Base-by-base conservation (phyloP, 805 yeast species). In the Tetrapisispora fleetii region DNA sequence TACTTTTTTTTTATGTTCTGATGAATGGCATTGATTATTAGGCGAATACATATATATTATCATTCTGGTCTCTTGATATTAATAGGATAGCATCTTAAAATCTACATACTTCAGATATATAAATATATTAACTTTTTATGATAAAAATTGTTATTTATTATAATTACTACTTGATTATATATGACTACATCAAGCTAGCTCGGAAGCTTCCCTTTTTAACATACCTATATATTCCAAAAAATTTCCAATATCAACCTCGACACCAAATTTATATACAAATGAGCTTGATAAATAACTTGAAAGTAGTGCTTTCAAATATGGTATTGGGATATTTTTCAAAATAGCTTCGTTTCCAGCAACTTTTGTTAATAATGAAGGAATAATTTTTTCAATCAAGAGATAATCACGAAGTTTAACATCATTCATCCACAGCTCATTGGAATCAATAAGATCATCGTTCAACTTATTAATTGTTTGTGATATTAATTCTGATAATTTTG, bases 291-390 rank as follows among this genome's bases (percentile, higher is more conserved):
- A 73, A 61, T 80, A 83, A 35, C 93, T 83, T 41, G 95, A 95
- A 62, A 91, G 85, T 57, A 91, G 78, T 3, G 96, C 95, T 62
- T 80, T 82, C 64, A 91, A 73, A 65, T 91, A 93, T 46, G 95
- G 77, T 50, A 77, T 85, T 18, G 99, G 99, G 37, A 91, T 93
- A 59, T 93, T 79, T 41, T 70, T 59, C 57, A 91, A 71, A 38
- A 91, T 80, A 49, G 71, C 69, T 10, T 81, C 83, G 49, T 87
- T 77, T 8, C 88, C 86, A 40, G 81, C 73, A 59, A 79, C 75
- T 38, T 77, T 66, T 46, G 84, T 72, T 56, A 91, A 77, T 54
- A 84, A 69, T 43, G 76, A 71, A 46, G 99, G 98, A 51, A 91
- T 78, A 4, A 95, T 85, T 56, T 82, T 84, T 22, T 74, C 60